Percentiles rank a stretch among this genome's conserved stretches.
Conservation (phyloP, 352 stramenopile genomes). For the Phytopythium ostracodes region DNA sequence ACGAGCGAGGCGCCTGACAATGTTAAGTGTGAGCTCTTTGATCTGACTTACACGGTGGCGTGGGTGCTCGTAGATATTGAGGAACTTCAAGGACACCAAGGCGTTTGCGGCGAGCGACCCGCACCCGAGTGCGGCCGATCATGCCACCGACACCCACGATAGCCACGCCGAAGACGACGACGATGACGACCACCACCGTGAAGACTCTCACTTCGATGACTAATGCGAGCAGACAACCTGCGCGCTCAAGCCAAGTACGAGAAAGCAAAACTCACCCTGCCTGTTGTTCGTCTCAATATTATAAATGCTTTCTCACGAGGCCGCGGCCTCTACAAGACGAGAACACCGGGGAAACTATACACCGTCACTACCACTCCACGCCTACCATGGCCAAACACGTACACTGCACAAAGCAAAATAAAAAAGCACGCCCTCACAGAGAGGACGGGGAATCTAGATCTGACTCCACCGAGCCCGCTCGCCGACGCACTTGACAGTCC, state of each 20-base stretch:
- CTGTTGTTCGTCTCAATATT: conserved; percentile 4
- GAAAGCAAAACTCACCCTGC: background rate
- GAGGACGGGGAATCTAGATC: background rate
- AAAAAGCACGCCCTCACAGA: background rate
- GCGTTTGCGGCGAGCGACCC: conserved; percentile 14
- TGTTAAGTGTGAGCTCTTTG: conserved; percentile 2
- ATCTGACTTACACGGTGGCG: background rate
- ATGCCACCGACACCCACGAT: background rate
- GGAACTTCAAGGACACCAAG: conserved; percentile 50
- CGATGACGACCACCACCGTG: conserved; percentile 4
- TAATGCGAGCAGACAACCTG: background rate
- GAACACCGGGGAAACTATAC: background rate
- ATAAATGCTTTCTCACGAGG: conserved; percentile 4
- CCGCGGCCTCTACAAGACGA: conserved; percentile 1
- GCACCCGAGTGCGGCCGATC: background rate
- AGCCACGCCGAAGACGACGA: conserved; percentile 7
- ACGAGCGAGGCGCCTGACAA: conserved; percentile 3
- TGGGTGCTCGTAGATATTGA: conserved; percentile 50
- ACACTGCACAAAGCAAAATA: conserved; percentile 7
- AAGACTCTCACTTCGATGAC: conserved; percentile 7
- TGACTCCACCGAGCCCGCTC: background rate
- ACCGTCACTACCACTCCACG: conserved; percentile 3
- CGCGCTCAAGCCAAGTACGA: background rate
- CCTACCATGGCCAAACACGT: conserved; percentile 3
- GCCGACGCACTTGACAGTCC: background rate